These are phyloP conservation scores for Eucalyptus curtisii DNA, from an alignment of 345 rosid species.

Conservation along the genomic window DNA sequence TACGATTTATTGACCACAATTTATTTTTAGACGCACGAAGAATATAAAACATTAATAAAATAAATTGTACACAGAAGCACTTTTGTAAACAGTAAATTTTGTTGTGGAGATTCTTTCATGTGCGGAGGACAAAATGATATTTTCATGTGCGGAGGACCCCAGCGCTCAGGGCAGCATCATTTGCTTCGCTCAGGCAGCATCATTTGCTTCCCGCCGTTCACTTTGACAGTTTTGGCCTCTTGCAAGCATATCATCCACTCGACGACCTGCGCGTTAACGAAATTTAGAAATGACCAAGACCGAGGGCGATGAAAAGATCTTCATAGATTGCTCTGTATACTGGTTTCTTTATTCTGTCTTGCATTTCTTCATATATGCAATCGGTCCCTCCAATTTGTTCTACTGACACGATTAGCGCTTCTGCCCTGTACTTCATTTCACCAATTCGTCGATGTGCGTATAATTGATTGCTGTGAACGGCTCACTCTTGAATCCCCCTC, in stretches of 20 bases:
- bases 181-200: too few species aligned
- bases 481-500: not conserved
- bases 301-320: not conserved
- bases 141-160: too few species aligned
- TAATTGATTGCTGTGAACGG: not conserved
- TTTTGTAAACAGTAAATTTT: too few species aligned
- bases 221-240: not conserved
- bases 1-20: too few species aligned
- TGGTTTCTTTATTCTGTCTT: not conserved
- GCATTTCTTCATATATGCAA: not conserved
- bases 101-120: too few species aligned
- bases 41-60: too few species aligned
- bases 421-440: not conserved
- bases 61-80: too few species aligned
- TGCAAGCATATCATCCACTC: not conserved
- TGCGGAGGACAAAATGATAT: too few species aligned
- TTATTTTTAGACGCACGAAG: too few species aligned
- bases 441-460: not conserved
- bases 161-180: too few species aligned
- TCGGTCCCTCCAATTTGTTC: not conserved
- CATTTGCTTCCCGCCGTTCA: not conserved
- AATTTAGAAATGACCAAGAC: not conserved
- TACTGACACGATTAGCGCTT: not conserved
- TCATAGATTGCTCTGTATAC: rapidly evolving
- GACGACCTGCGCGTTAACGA: not conserved